Conservation (phyloP, 805 yeast genomes). For the Metschnikowia reukaufii region DNA sequence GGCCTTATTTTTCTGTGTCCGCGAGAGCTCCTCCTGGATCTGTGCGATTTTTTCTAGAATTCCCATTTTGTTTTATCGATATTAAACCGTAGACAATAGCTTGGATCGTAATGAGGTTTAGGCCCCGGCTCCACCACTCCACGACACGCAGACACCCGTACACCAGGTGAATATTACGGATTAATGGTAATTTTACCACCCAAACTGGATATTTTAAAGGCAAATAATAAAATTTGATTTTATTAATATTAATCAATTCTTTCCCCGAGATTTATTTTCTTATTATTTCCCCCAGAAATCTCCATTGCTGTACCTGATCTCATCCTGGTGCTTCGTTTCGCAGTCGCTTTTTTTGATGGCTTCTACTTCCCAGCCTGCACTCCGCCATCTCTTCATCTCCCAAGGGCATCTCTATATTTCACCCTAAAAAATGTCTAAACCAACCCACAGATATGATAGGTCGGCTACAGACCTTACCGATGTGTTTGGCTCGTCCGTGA, state of each 20-base stretch:
- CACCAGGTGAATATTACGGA: slow-evolving; percentile 10
- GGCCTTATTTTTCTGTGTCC: slow-evolving; percentile 97
- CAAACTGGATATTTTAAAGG: no score
- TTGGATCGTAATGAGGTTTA: background rate
- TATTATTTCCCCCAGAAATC: background rate
- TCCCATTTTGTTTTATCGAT: slow-evolving; percentile 15
- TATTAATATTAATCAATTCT: no score
- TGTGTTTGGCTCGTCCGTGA: slow-evolving; percentile 21
- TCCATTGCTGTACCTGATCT: no score
- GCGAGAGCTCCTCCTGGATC: slow-evolving; percentile 89
- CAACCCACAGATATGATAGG: slow-evolving; percentile 12
- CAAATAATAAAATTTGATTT: no score
- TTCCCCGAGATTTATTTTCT: no score
- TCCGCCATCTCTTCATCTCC: slow-evolving; percentile 13
- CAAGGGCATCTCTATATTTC: background rate
- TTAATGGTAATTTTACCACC: no score
- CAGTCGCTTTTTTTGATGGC: slow-evolving; percentile 3
- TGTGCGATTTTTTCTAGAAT: slow-evolving; percentile 71
- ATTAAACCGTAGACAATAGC: background rate
- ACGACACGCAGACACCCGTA: slow-evolving; percentile 13
- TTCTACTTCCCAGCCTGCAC: slow-evolving; percentile 1
- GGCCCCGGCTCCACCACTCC: no score
- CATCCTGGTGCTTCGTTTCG: background rate
- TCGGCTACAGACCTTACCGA: slow-evolving; percentile 18
- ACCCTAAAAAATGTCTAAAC: slow-evolving; percentile 11